phyloP scores from a whole-genome alignment of 2,329 filamentous ascomycete genomes.

The Claviceps africana region DNA sequence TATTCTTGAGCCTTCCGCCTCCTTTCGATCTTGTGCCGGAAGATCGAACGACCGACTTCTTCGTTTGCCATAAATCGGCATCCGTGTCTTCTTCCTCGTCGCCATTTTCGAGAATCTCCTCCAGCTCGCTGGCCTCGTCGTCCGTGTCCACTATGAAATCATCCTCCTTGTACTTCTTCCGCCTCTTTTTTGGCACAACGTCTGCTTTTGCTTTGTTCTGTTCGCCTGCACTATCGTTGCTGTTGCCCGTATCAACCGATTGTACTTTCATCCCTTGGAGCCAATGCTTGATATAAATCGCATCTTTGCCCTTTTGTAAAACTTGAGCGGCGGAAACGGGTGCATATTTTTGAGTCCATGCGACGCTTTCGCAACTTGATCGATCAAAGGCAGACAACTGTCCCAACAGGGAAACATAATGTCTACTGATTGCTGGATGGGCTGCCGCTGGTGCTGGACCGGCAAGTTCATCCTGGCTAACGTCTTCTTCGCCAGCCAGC shows the following conservation, averaged over 20 bases:
- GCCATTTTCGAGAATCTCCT: slow-evolving; percentile 51
- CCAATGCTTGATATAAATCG: slow-evolving; percentile 64
- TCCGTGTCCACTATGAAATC: slow-evolving; percentile 69
- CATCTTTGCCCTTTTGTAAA: slow-evolving; percentile 60
- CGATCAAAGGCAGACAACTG: slow-evolving; percentile 67
- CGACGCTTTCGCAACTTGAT: slow-evolving; percentile 55
- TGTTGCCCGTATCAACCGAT: slow-evolving; percentile 55
- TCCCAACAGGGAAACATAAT: slow-evolving; percentile 46
- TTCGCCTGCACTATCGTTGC: slow-evolving; percentile 18
- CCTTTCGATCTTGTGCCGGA: slow-evolving; percentile 27
- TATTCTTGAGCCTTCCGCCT: slow-evolving; percentile 47
- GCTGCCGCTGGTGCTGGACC: slow-evolving; percentile 10
- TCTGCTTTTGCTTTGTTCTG: slow-evolving; percentile 18
- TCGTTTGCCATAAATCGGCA: slow-evolving; percentile 21
- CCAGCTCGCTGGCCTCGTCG: slow-evolving; percentile 57
- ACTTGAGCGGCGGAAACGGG: slow-evolving; percentile 56
- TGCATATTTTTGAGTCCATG: slow-evolving; percentile 79
- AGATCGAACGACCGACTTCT: slow-evolving; percentile 41
- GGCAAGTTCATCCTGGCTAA: slow-evolving; percentile 23
- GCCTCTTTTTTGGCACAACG: slow-evolving; percentile 40
- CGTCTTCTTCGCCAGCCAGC: slow-evolving; percentile 7
- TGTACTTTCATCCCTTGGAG: slow-evolving; percentile 61
- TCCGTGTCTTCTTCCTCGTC: slow-evolving; percentile 41
- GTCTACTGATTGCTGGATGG: slow-evolving; percentile 45
- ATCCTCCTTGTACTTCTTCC: slow-evolving; percentile 61